Conservation (phyloP, 306 rosid species). For the Datisca glomerata region DNA sequence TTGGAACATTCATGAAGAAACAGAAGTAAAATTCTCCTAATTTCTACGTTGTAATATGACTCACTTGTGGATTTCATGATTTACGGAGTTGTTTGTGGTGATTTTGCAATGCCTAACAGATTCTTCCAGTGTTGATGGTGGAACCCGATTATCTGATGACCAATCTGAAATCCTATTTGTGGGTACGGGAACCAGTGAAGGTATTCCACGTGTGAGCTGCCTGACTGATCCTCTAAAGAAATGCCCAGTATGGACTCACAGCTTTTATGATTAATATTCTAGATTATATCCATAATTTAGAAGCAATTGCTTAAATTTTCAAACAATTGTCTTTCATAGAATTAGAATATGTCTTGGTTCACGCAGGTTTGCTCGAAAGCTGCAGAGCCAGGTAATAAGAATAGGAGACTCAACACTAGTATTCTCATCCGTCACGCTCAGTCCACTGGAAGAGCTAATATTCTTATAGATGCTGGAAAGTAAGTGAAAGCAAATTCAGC, state of each 20-base stretch:
- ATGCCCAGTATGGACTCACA: conserved; percentile 40
- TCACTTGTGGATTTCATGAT: neutral
- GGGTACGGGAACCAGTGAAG: conserved; percentile 97
- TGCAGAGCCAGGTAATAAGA: conserved; percentile 55
- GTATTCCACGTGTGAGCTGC: conserved; percentile 86
- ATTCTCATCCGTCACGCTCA: conserved; percentile 50
- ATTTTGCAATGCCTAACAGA: conserved; percentile 23
- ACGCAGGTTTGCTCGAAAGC: conserved; percentile 73
- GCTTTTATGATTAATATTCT: conserved; percentile 4
- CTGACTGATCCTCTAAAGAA: conserved; percentile 59
- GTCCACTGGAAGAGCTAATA: conserved; percentile 43
- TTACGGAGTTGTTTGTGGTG: conserved; percentile 13
- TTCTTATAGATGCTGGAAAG: conserved; percentile 92
- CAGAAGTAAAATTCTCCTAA: no score
- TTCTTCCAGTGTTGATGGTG: conserved; percentile 23
- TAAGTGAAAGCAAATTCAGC: conserved; percentile 19
- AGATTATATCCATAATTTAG: conserved; percentile 3
- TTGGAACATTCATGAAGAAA: no score
- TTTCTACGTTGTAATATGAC: no score
- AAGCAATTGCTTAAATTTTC: conserved; percentile 8
- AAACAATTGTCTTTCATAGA: neutral
- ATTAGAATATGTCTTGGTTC: conserved; percentile 5
- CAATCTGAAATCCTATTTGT: conserved; percentile 56
- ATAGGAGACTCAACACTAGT: conserved; percentile 87
- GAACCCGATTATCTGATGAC: conserved; percentile 16